These are phyloP conservation scores for Chlamydomonas schloesseri DNA, from an alignment of 139 green algal genomes.

Conservation along the genomic window DNA sequence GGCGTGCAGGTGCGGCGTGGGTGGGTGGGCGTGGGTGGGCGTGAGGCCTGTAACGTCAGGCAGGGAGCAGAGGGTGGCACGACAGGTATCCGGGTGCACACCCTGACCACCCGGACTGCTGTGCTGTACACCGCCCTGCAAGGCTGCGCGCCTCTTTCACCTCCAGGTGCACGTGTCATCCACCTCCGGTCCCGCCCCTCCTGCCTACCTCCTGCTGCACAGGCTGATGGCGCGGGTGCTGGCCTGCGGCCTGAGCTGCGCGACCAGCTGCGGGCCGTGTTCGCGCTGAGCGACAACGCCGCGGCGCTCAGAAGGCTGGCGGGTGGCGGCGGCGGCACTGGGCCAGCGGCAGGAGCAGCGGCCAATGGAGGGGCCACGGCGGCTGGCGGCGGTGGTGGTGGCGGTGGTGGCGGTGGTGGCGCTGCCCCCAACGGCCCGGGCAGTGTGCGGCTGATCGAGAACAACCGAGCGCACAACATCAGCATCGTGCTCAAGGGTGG, in stretches of 20 bases:
- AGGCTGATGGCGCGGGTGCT: not conserved
- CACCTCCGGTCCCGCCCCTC: not conserved
- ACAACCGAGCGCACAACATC: slow-evolving; percentile 87
- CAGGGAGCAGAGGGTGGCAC: too few species aligned
- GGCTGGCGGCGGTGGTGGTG: slow-evolving; percentile 27
- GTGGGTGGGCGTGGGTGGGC: too few species aligned
- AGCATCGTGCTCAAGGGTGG: slow-evolving; percentile 83
- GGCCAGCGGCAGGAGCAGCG: too few species aligned
- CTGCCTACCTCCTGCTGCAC: not conserved
- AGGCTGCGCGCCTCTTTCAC: too few species aligned
- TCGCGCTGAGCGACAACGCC: slow-evolving; percentile 69
- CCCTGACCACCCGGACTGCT: too few species aligned
- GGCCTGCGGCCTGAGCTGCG: not conserved
- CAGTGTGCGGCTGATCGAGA: slow-evolving; percentile 79
- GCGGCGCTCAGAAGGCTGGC: slow-evolving; percentile 56
- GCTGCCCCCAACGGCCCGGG: slow-evolving; percentile 8
- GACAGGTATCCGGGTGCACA: too few species aligned
- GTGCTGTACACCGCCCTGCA: too few species aligned
- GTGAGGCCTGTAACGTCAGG: too few species aligned
- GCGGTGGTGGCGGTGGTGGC: slow-evolving; percentile 50
- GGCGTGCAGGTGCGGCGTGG: slow-evolving; percentile 31
- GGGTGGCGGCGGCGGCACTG: not conserved
- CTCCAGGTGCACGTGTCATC: too few species aligned
- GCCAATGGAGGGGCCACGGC: not conserved
- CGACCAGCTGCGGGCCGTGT: slow-evolving; percentile 75